phyloP scores from a whole-genome alignment of 148 eudicot species.

The Fallopia convolvulus region DNA sequence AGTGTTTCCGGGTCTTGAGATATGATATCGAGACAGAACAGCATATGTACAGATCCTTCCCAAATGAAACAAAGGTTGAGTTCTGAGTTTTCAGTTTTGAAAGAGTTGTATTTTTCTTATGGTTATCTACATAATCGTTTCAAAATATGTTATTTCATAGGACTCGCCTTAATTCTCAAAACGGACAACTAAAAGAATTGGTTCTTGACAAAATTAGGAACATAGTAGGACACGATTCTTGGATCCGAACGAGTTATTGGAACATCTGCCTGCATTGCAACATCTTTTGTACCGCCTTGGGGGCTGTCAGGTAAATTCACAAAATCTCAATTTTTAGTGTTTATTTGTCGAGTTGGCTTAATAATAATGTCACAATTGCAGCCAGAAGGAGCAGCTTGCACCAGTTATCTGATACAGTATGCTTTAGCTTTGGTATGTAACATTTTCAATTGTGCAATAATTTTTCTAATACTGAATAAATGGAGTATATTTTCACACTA shows the following conservation, averaged over 20 bases:
- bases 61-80: slow-evolving; percentile 57
- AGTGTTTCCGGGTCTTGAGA: slow-evolving; percentile 69
- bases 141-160: not conserved
- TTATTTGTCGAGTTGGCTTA: not conserved
- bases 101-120: not conserved
- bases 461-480: not conserved
- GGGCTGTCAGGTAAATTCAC: slow-evolving; percentile 58
- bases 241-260: slow-evolving; percentile 57
- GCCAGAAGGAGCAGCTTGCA: slow-evolving; percentile 94
- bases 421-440: slow-evolving; percentile 82
- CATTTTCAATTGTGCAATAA: not conserved
- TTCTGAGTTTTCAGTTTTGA: no score
- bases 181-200: not conserved
- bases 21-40: slow-evolving; percentile 83
- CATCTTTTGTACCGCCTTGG: slow-evolving; percentile 71
- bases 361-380: slow-evolving; percentile 23
- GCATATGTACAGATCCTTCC: slow-evolving; percentile 39
- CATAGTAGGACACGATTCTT: slow-evolving; percentile 78
- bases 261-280: slow-evolving; percentile 84
- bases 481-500: not conserved
- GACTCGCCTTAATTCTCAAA: not conserved
- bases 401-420: slow-evolving; percentile 72
- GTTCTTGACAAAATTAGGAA: slow-evolving; percentile 24
- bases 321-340: not conserved
- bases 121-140: not conserved